A percentile compares a stretch with the other conserved stretches of the same genome.
These are phyloP conservation scores for Mortierella sp. DNA, from an alignment of 371 early-diverging fungal genomes.

Conservation along the genomic window DNA sequence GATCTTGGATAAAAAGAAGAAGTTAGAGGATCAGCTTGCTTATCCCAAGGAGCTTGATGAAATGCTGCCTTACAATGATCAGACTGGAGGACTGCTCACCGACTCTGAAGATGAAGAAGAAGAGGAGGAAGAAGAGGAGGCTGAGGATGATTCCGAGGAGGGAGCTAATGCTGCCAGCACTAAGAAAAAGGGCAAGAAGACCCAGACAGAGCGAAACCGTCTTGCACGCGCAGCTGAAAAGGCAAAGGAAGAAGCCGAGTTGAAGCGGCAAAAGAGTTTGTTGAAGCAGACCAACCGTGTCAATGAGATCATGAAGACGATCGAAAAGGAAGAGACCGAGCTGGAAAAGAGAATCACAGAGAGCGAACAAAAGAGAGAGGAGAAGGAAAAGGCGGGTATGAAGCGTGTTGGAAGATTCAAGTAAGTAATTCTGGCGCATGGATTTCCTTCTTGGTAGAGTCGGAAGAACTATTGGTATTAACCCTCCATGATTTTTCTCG, in stretches of 20 bases:
- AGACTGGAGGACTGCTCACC: slow-evolving; percentile 38
- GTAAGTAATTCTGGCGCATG: slow-evolving; percentile 13
- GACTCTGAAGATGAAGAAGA: slow-evolving; percentile 61
- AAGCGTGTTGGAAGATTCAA: slow-evolving; percentile 61
- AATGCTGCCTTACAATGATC: slow-evolving; percentile 44
- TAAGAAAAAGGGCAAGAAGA: slow-evolving; percentile 55
- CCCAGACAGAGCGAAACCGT: slow-evolving; percentile 56
- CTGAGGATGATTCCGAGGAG: slow-evolving; percentile 55
- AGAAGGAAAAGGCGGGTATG: slow-evolving; percentile 57
- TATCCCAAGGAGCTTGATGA: slow-evolving; percentile 58
- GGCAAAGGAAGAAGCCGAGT: slow-evolving; percentile 56
- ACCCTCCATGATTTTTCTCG: background rate
- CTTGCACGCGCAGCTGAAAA: slow-evolving; percentile 55
- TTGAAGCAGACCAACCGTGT: slow-evolving; percentile 61
- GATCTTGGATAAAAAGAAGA: slow-evolving; percentile 60
- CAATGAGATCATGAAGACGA: slow-evolving; percentile 63
- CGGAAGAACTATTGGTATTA: too few species aligned
- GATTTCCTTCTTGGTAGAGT: too few species aligned
- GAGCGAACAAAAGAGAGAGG: slow-evolving; percentile 54
- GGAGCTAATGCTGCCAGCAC: slow-evolving; percentile 35
- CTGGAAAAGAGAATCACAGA: slow-evolving; percentile 59
- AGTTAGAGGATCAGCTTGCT: slow-evolving; percentile 56
- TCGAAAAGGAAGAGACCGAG: slow-evolving; percentile 63
- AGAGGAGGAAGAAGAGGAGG: slow-evolving; percentile 66
- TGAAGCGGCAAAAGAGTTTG: slow-evolving; percentile 56